phyloP scores from a whole-genome alignment of 1,284 basidiomycete genomes.

The Ustilago bromivora region DNA sequence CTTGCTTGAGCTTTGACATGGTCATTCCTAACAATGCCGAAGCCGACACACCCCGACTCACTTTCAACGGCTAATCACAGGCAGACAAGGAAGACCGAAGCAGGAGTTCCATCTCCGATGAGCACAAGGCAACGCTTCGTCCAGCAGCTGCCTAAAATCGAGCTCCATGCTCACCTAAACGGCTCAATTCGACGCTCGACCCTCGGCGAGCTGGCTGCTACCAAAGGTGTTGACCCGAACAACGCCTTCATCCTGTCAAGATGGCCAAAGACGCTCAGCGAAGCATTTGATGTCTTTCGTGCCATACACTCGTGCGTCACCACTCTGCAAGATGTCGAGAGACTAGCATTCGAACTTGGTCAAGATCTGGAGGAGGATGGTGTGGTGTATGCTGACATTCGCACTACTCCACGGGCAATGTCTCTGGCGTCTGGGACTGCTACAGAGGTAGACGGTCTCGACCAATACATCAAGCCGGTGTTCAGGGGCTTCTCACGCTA shows the following conservation, averaged over 20 bases:
- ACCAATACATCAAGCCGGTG: slow-evolving; percentile 29
- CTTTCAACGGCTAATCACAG: not conserved
- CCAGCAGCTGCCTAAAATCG: slow-evolving; percentile 38
- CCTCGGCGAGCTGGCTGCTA: slow-evolving; percentile 24
- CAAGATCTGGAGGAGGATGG: slow-evolving; percentile 44
- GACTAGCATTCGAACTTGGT: slow-evolving; percentile 36
- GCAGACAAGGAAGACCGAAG: not conserved
- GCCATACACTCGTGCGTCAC: slow-evolving; percentile 43
- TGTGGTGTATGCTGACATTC: slow-evolving; percentile 51
- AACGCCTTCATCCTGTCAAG: slow-evolving; percentile 20
- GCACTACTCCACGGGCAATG: slow-evolving; percentile 40
- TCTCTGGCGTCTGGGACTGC: not conserved
- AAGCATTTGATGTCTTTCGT: slow-evolving; percentile 43
- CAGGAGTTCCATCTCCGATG: not conserved
- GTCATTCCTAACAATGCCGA: not conserved
- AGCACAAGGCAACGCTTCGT: slow-evolving; percentile 1
- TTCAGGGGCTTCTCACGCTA: slow-evolving; percentile 21
- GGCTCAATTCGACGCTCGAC: slow-evolving; percentile 50
- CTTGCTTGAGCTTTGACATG: not conserved
- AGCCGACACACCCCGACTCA: slow-evolving; percentile 1
- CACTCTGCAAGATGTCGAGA: slow-evolving; percentile 21
- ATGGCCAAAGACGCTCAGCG: slow-evolving; percentile 33
- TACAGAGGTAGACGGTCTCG: not conserved
- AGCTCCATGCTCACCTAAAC: slow-evolving; percentile 56
- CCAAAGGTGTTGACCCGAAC: slow-evolving; percentile 8